Evolutionary conservation across 192 early-diverging fungal genomes (phyloP).

Genomic region (Coemansia sp.): DNA sequence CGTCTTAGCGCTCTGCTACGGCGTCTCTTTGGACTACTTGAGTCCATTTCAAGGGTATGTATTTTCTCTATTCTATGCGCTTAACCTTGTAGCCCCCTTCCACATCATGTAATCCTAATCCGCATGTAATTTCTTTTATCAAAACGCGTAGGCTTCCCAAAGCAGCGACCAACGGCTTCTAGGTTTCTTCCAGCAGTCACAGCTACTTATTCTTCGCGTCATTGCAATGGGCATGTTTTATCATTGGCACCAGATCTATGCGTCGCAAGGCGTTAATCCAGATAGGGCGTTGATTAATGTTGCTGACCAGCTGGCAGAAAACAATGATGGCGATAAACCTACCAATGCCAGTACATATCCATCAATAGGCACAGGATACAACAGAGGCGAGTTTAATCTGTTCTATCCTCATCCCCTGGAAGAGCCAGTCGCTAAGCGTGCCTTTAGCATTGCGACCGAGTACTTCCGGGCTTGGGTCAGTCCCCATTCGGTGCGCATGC

Average conservation of each 20-base stretch:
- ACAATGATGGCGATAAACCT: constrained; percentile 23
- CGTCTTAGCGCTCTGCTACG: constrained; percentile 67
- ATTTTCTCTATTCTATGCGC: neutral
- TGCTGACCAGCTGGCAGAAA: constrained; percentile 14
- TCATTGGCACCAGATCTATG: constrained; percentile 76
- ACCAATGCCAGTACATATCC: constrained; percentile 22
- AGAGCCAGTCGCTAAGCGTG: constrained; percentile 54
- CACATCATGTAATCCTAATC: neutral
- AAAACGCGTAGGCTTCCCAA: neutral
- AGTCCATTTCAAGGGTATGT: constrained; percentile 67
- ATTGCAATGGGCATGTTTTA: constrained; percentile 83
- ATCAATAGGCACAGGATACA: constrained; percentile 26
- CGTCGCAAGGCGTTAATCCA: constrained; percentile 31
- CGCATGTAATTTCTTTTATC: too few species aligned
- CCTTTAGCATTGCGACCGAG: constrained; percentile 41
- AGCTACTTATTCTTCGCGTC: constrained; percentile 79
- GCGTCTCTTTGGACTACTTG: constrained; percentile 68
- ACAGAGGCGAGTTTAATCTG: constrained; percentile 35
- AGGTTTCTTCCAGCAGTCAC: constrained; percentile 76
- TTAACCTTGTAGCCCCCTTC: neutral
- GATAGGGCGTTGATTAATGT: constrained; percentile 33
- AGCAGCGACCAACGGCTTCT: constrained; percentile 26
- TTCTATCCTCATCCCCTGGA: constrained; percentile 49
- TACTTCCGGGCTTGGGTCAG: constrained; percentile 49
- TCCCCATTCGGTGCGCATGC: constrained; percentile 39